Evolutionary conservation across 2,329 filamentous ascomycete genomes (phyloP), one percentile per base, ranked within the genome.

Genomic region (Graphilbum sp.): DNA sequence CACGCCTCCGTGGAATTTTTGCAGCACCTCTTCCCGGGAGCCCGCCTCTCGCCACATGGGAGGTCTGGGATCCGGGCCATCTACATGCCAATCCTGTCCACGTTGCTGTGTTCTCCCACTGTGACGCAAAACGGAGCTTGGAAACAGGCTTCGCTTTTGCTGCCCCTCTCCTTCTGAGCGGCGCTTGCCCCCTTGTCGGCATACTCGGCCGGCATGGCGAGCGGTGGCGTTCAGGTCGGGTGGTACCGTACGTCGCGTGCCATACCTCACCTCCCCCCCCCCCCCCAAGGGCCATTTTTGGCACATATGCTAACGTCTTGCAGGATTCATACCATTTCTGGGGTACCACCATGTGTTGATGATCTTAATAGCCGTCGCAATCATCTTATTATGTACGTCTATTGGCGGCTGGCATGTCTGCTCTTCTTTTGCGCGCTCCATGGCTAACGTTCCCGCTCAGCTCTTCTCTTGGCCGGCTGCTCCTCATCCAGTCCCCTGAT

Each of bases 401-500:
- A n/a, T n/a, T n/a, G n/a, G n/a, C n/a, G n/a, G n/a, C n/a, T 70
- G 2, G 23, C 24, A 11, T 12, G 18, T 34, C 23, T 23, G 16
- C 30, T 16, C 9, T 13, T 8, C n/a, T 36, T 9, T 16, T 8
- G 12, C 11, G 3, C 18, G 25, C 9, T 3, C 11, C n/a, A 39
- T 41, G 3, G 24, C 35, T 20, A 11, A n/a, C 15, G n/a, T 24
- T 3, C 15, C 7, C n/a, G 29, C 16, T 13, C 51, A 95, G 87
- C 90, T 50, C 73, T 98, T 46, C 64, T 98, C 51, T 67, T 98
- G 48, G 88, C 90, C 52, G 90, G 90, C 51, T 98, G 90, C 61
- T 96, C 90, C 5, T 96, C 88, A 10, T 94, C 88, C 31, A 95
- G 88, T 37, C 90, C 88, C 2, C 66, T 93, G 39, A 95, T 98